These are phyloP conservation scores for Epichloe gansuensis DNA, from an alignment of 2,329 filamentous ascomycete genomes.

Conservation along the genomic window DNA sequence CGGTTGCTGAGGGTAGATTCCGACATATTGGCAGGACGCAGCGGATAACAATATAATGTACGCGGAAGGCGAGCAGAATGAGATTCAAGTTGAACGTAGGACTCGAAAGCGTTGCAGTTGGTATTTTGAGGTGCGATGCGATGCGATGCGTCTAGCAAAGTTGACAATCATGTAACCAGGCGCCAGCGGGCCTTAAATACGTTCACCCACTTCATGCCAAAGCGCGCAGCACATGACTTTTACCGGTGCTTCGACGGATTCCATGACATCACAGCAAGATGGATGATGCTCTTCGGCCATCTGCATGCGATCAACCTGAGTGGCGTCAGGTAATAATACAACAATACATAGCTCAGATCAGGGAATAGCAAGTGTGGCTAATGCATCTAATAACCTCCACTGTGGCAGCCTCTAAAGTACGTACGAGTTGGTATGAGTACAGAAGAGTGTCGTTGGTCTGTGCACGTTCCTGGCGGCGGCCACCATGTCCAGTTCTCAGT, in stretches of 20 bases:
- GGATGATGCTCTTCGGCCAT: neutral
- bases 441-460: neutral
- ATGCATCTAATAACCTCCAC: neutral
- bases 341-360: too few relatives aligned
- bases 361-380: neutral
- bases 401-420: too few relatives aligned
- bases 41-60: too few relatives aligned
- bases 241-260: slow-evolving; percentile 9
- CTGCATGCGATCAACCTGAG: neutral
- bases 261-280: slow-evolving; percentile 4
- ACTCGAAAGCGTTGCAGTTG: too few relatives aligned
- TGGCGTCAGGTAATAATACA: neutral
- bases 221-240: neutral
- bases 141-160: neutral
- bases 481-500: slow-evolving; percentile 16
- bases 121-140: too few relatives aligned
- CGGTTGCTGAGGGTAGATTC: slow-evolving; percentile 27
- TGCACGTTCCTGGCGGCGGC: slow-evolving; percentile 8
- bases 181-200: slow-evolving; percentile 13
- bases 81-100: too few relatives aligned
- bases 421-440: too few relatives aligned
- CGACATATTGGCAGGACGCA: neutral
- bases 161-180: slow-evolving; percentile 6
- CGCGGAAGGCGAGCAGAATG: too few relatives aligned
- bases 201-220: neutral